Conservation (phyloP, 2,329 filamentous ascomycete genomes). For the Tolypocladium amazonense region DNA sequence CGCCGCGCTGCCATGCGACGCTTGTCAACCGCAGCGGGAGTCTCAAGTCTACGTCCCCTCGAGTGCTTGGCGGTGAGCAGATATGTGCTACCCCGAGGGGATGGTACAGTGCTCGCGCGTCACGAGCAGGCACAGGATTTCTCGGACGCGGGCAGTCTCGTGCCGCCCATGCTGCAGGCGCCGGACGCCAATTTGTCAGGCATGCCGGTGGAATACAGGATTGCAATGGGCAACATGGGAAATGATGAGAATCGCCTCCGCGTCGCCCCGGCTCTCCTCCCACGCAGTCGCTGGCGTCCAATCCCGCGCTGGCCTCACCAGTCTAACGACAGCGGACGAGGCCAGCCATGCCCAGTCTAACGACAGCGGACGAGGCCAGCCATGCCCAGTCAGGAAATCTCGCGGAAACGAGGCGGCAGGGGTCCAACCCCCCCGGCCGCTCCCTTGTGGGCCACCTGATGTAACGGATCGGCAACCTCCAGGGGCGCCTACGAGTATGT, state of each 20-base stretch:
- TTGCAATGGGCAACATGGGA: not conserved
- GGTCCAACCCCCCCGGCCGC: slow-evolving; percentile 3
- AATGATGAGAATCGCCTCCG: not conserved
- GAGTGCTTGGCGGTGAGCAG: not conserved
- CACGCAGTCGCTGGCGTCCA: not conserved
- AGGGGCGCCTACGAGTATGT: slow-evolving; percentile 2
- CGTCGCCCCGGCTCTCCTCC: not conserved
- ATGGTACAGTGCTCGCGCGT: not conserved
- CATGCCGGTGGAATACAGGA: not conserved
- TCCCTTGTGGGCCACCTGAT: slow-evolving; percentile 14
- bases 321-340: not conserved
- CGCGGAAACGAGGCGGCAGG: slow-evolving; percentile 9
- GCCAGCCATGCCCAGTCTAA: slow-evolving; percentile 1
- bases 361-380: not conserved
- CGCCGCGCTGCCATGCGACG: not conserved
- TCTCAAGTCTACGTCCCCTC: not conserved
- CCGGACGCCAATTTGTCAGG: not conserved
- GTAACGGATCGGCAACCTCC: slow-evolving; percentile 20
- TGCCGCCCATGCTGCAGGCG: too few species aligned
- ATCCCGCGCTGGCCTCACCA: not conserved
- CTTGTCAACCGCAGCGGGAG: not conserved
- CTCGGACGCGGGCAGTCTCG: not conserved
- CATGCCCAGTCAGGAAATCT: slow-evolving; percentile 9
- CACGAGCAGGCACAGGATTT: not conserved
- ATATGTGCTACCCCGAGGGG: not conserved